Base-by-base conservation (phyloP, 352 stramenopile species). In the Thalassiosira mediterranea region DNA sequence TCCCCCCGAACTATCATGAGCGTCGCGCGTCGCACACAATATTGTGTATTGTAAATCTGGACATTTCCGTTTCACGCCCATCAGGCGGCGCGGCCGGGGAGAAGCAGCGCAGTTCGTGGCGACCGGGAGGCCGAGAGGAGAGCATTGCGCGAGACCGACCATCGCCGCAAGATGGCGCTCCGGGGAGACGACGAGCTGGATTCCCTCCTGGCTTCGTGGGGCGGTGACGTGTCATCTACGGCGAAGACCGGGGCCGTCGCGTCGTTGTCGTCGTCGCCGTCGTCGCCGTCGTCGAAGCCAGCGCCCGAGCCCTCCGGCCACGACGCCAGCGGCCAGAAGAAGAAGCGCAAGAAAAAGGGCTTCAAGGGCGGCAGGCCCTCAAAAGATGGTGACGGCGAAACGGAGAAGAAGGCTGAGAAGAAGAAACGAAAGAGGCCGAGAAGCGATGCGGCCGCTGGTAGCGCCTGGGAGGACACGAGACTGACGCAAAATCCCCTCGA, bases 161-260 rank as follows among this genome's bases (percentile, higher is more conserved):
- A 4, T 19, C 13, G 23, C 37, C 8, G 37, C 19, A 42, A 17
- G 52, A 74, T 74, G 57, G 48, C 62, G 8, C 63, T 81, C 25
- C 60, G n/a, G 57, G 64, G 64, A 54, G 72, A 81, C 47, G 57
- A 75, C 17, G 72, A 81, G 47, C 67, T 81, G 15, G 58, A 76
- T 23, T 66, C 53, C 28, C 40, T 81, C 0, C 48, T 81, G 17
- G 42, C 48, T 10, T 44, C 68, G 47, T 75, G 74, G 64, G 64
- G 63, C 28, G 57, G 44, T 49, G 40, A 40, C 38, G 52, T 2
- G 5, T 21, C 1, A 25, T 1, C 52, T 19, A 19, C 28, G 13
- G 13, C 28, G 2, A 4, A 21, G 11, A 8, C 0, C 3, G 13
- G 8, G 3, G 34, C 34, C 34, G 7, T 13, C 34, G 25, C 21